Conservation (phyloP, 345 rosid species). For the Rubroshorea leprosula region DNA sequence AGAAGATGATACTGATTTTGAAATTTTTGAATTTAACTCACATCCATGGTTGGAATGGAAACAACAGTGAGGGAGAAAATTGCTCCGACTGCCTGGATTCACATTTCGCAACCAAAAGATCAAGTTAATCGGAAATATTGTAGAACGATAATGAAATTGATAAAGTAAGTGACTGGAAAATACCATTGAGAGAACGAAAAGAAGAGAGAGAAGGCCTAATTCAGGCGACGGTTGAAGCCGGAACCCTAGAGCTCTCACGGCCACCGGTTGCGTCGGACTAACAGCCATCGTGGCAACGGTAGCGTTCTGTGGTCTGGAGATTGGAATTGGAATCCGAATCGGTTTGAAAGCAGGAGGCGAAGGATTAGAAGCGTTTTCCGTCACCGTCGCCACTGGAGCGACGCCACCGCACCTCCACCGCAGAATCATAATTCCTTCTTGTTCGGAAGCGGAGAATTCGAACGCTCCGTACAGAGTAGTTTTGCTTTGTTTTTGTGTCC, state of each 20-base stretch:
- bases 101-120: too few relatives aligned
- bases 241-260: not conserved
- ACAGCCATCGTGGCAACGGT: not conserved
- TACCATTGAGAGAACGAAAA: conserved; percentile 31
- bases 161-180: not conserved
- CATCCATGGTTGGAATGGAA: conserved; percentile 26
- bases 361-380: not conserved
- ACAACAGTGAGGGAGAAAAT: conserved; percentile 19
- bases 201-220: conserved; percentile 26
- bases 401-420: not conserved
- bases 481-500: too few relatives aligned
- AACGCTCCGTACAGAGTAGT: not conserved
- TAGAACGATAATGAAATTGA: not conserved
- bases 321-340: not conserved
- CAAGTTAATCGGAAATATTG: not conserved
- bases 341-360: not conserved
- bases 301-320: not conserved
- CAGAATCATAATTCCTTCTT: not conserved
- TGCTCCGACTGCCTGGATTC: conserved; percentile 1
- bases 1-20: not conserved
- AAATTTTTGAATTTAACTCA: conserved; percentile 8
- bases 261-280: not conserved
- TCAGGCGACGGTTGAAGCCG: conserved; percentile 25
- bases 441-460: not conserved
- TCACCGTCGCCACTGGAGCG: not conserved